Evolutionary conservation across 805 yeast species (phyloP), one percentile per base, ranked within the genome.

Genomic region (Candida alai): DNA sequence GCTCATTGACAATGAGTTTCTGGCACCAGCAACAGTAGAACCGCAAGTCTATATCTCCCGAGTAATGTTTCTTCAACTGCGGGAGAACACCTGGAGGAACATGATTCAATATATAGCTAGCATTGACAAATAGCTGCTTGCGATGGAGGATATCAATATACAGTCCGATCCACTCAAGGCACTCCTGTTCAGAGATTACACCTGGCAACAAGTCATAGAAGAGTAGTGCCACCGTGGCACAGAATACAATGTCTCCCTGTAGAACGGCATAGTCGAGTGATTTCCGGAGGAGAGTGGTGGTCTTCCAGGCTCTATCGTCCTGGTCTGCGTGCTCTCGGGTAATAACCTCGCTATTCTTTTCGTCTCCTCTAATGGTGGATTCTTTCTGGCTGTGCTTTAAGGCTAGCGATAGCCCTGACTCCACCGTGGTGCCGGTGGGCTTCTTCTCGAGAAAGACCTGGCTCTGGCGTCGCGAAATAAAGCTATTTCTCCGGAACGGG

Each of bases 171-270:
- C 82, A 74, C 33, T 78, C 84, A 47, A 78, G 70, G 6, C 75
- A 59, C 28, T 12, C 49, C 45, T 22, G 19, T 32, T 42, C 20
- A 25, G 29, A 6, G 35, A 41, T 65, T 66, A 34, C 38, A 46
- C 32, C 29, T 37, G 42, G 38, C 34, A 43, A 38, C 21, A 35
- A 33, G 4, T 62, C 62, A 35, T 65, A 68, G 51, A 83, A 79
- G 22, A 84, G 49, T 17, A 79, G 45, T 0, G 80, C 62, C 22
- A 84, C 44, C 0, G 82, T 68, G 4, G 83, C 70, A 40, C 80
- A 67, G 68, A 78, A 62, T 10, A 79, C 60, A 12, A 80, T 47
- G 50, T 84, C 87, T 1, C 90, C 90, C 43, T 79, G 83, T 6
- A 54, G 54, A 4, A 72, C 51, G 27, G 81, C 73, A 54, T 73